phyloP scores from a whole-genome alignment of 83 land plant species.

The Diphasiastrum complanatum region DNA sequence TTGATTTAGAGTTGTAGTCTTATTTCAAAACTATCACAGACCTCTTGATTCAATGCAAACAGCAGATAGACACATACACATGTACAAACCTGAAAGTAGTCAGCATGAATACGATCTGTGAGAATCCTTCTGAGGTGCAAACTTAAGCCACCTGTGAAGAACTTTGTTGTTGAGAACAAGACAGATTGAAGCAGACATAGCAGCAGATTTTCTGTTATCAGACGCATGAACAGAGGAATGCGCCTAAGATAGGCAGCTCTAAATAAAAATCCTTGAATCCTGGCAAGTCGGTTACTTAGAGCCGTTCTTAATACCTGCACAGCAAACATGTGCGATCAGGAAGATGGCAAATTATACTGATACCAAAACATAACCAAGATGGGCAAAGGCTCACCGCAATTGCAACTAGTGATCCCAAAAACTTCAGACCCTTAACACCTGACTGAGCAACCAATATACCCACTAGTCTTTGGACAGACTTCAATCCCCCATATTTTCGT shows the following conservation, averaged over 20 bases:
- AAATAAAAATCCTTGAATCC: constrained; percentile 88
- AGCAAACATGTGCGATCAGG: constrained; percentile 1
- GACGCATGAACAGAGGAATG: constrained; percentile 59
- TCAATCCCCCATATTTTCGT: constrained; percentile 48
- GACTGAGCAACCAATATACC: constrained; percentile 62
- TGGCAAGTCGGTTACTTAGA: constrained; percentile 78
- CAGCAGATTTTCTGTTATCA: constrained; percentile 75
- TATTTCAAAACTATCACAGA: no score
- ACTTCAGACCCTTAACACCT: constrained; percentile 56
- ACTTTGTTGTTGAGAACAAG: constrained; percentile 84
- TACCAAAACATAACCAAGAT: neutral
- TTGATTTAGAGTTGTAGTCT: no score
- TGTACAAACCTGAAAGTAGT: constrained; percentile 74
- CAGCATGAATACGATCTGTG: constrained; percentile 74
- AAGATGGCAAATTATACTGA: neutral
- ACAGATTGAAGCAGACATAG: constrained; percentile 81
- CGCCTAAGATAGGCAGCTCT: constrained; percentile 90
- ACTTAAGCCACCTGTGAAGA: constrained; percentile 73
- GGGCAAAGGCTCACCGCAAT: constrained; percentile 54
- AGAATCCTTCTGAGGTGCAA: constrained; percentile 80
- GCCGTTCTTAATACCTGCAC: constrained; percentile 81
- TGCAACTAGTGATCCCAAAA: constrained; percentile 52
- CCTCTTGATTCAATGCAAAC: no score
- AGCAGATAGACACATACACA: neutral
- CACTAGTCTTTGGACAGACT: constrained; percentile 62